Conservation (phyloP, 1,284 basidiomycete species). For the Xerocomus cyaneibrunnescens region DNA sequence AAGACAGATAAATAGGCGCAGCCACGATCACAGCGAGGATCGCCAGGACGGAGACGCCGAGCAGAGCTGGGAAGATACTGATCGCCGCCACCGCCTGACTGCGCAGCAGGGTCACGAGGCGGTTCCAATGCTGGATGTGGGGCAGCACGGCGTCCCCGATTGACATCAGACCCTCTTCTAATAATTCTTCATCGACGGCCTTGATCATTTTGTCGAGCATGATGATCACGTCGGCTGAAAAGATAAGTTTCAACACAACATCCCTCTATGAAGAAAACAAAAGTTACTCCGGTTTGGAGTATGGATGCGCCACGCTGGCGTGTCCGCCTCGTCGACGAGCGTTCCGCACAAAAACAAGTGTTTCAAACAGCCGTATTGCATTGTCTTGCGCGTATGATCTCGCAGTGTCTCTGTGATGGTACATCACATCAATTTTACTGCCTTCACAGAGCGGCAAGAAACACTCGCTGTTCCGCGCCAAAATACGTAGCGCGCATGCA, state of each 20-base stretch:
- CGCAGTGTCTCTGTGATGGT: constrained; percentile 16
- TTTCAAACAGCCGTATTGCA: constrained; percentile 21
- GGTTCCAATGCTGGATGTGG: constrained; percentile 20
- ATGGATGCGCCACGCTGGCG: constrained; percentile 10
- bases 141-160: constrained; percentile 18
- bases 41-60: constrained; percentile 21
- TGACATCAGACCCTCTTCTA: constrained; percentile 22
- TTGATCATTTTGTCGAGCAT: constrained; percentile 30
- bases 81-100: constrained; percentile 2
- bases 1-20: constrained; percentile 16
- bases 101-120: constrained; percentile 9
- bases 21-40: constrained; percentile 5
- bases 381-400: neutral
- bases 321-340: constrained; percentile 21
- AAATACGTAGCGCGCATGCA: constrained; percentile 19
- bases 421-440: neutral
- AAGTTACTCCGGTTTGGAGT: constrained; percentile 24
- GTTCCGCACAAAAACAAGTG: constrained; percentile 17
- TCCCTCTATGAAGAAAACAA: neutral
- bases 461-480: constrained; percentile 18
- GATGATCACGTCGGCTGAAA: constrained; percentile 18
- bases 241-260: neutral
- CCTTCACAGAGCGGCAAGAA: accelerated
- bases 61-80: constrained; percentile 11
- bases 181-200: constrained; percentile 22